A percentile compares a stretch with the other conserved stretches of the same genome.
phyloP scores from a whole-genome alignment of 2,329 filamentous ascomycete species.

The Cercospora nicotianae region DNA sequence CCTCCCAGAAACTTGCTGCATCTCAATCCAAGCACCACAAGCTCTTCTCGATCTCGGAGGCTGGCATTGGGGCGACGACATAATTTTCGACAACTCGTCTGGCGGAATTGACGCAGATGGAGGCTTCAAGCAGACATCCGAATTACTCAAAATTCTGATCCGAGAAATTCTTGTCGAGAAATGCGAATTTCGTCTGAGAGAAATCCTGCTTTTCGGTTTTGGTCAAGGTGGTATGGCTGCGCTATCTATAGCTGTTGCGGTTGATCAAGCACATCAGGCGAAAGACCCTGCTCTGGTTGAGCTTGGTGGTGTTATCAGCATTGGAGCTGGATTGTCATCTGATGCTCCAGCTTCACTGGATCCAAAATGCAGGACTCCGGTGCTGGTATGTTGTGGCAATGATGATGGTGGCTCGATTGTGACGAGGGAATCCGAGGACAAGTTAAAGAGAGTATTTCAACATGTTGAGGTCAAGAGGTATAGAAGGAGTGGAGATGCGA shows the following conservation, averaged over 20 bases:
- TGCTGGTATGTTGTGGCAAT: slow-evolving; percentile 61
- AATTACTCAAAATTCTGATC: slow-evolving; percentile 49
- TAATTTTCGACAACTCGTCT: slow-evolving; percentile 55
- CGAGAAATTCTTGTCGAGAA: slow-evolving; percentile 48
- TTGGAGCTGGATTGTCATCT: slow-evolving; percentile 62
- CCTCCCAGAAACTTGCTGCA: slow-evolving; percentile 73
- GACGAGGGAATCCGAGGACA: slow-evolving; percentile 62
- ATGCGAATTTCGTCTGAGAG: slow-evolving; percentile 52
- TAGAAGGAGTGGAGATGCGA: slow-evolving; percentile 69
- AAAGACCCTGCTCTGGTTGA: slow-evolving; percentile 37
- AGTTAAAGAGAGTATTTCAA: slow-evolving; percentile 55
- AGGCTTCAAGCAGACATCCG: slow-evolving; percentile 49
- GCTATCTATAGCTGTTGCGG: slow-evolving; percentile 44
- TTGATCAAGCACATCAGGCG: slow-evolving; percentile 8
- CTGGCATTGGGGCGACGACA: slow-evolving; percentile 63
- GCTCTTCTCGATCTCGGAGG: slow-evolving; percentile 67
- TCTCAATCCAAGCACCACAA: slow-evolving; percentile 70
- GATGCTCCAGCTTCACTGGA: slow-evolving; percentile 42
- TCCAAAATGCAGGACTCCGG: slow-evolving; percentile 61
- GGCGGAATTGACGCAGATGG: slow-evolving; percentile 57
- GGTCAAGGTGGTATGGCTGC: slow-evolving; percentile 60
- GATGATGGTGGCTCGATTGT: slow-evolving; percentile 48
- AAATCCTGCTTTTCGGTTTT: slow-evolving; percentile 57
- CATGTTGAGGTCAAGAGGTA: slow-evolving; percentile 69
- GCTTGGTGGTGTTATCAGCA: slow-evolving; percentile 60